Conservation (phyloP, 345 rosid species). For the Salix exigua region DNA sequence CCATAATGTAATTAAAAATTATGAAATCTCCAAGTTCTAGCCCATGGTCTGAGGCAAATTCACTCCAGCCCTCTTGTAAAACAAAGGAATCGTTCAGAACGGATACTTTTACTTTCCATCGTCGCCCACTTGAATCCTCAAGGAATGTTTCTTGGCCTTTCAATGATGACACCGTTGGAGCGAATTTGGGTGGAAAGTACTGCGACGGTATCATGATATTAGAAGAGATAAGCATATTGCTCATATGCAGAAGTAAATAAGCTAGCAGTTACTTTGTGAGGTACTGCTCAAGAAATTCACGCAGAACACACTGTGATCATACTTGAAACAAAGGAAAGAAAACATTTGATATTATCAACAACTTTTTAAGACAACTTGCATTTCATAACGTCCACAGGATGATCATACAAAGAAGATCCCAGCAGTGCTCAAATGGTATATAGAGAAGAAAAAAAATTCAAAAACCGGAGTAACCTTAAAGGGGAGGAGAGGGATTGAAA, state of each 20-base stretch:
- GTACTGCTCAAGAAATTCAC: background rate
- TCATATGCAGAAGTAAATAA: background rate
- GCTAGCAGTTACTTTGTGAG: background rate
- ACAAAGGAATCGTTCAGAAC: constrained; percentile 21
- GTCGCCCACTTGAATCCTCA: constrained; percentile 26
- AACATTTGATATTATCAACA: too few relatives aligned
- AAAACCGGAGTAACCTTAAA: background rate
- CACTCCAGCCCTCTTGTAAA: constrained; percentile 37
- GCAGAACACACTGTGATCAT: background rate
- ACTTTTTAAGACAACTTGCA: background rate
- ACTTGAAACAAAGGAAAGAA: background rate
- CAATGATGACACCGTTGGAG: constrained; percentile 13
- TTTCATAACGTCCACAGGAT: background rate
- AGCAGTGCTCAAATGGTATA: background rate
- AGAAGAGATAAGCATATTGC: background rate
- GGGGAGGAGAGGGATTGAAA: background rate
- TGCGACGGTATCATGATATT: constrained; percentile 18
- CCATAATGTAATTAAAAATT: constrained; percentile 25
- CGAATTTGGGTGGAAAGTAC: constrained; percentile 44
- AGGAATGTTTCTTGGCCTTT: constrained; percentile 23
- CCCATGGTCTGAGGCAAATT: constrained; percentile 29
- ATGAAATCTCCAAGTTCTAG: constrained; percentile 37
- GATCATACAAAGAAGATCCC: background rate
- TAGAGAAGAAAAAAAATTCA: background rate
- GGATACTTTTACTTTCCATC: constrained; percentile 32